phyloP scores from a whole-genome alignment of 306 rosid genomes.

The Inga laurina region DNA sequence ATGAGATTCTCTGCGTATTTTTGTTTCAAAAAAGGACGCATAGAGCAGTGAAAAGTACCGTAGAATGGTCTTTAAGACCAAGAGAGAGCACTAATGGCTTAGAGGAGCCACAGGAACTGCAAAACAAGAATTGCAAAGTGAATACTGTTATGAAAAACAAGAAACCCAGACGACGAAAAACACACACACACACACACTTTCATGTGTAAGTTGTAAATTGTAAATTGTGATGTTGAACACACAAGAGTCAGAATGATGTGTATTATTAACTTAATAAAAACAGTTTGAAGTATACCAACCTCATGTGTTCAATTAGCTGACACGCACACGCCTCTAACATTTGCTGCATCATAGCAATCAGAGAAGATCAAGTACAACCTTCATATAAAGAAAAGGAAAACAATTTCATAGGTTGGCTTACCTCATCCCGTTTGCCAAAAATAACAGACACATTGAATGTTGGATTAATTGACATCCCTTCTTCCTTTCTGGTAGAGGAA shows the following conservation, averaged over 20 bases:
- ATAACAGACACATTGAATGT: conserved; percentile 81
- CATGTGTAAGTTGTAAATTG: not conserved
- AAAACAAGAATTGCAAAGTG: conserved; percentile 31
- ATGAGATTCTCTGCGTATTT: not conserved
- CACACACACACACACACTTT: too few relatives aligned
- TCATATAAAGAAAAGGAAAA: conserved; percentile 24
- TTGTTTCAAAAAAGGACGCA: not conserved
- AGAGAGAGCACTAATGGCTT: conserved; percentile 79
- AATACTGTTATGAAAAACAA: conserved; percentile 2
- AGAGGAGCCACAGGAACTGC: conserved; percentile 69
- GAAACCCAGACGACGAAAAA: not conserved
- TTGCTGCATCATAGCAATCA: conserved; percentile 54
- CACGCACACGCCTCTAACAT: conserved; percentile 91
- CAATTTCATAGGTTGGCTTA: conserved; percentile 31
- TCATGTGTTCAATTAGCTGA: conserved; percentile 75
- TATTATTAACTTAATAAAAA: not conserved
- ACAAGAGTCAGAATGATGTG: not conserved
- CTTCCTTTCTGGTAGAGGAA: conserved; percentile 69
- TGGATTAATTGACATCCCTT: conserved; percentile 74
- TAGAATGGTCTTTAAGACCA: conserved; percentile 90
- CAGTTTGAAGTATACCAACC: conserved; percentile 46
- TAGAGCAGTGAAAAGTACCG: conserved; percentile 38
- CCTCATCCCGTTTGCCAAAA: conserved; percentile 96
- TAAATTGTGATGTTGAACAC: not conserved
- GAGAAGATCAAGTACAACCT: conserved; percentile 20